phyloP scores from a whole-genome alignment of 2,329 filamentous ascomycete species.

The Ceratocystis albifundus region DNA sequence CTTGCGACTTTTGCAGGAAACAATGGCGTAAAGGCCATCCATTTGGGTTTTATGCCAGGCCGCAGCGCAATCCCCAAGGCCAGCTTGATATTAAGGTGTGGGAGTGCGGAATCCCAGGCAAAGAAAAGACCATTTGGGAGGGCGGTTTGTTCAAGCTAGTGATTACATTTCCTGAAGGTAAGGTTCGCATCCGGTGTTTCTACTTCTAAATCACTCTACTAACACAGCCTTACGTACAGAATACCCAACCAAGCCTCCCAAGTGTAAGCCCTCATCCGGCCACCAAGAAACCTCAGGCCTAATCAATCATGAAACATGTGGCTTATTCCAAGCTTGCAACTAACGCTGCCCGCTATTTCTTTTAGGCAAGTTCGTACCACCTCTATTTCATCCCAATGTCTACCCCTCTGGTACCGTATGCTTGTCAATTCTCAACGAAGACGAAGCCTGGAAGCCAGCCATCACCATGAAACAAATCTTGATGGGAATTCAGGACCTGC shows the following conservation, averaged over 20 bases:
- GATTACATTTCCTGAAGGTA: slow-evolving; percentile 86
- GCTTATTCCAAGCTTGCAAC: neutral
- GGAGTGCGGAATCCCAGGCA: slow-evolving; percentile 94
- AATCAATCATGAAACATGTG: neutral
- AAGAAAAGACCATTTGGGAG: slow-evolving; percentile 94
- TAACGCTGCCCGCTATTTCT: slow-evolving; percentile 11
- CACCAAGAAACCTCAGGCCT: neutral
- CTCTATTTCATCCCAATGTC: slow-evolving; percentile 95
- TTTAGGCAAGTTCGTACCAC: slow-evolving; percentile 86
- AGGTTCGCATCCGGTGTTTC: slow-evolving; percentile 28
- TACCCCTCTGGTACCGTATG: slow-evolving; percentile 97
- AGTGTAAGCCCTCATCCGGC: slow-evolving; percentile 56
- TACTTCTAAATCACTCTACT: neutral
- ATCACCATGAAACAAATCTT: slow-evolving; percentile 98
- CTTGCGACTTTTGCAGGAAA: slow-evolving; percentile 48
- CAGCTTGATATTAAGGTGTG: slow-evolving; percentile 86
- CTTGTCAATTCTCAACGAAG: slow-evolving; percentile 92
- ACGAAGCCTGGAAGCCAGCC: slow-evolving; percentile 95
- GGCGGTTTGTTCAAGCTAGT: slow-evolving; percentile 94
- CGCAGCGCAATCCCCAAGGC: slow-evolving; percentile 62
- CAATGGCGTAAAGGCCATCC: slow-evolving; percentile 96
- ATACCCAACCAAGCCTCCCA: slow-evolving; percentile 96
- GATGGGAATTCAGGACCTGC: slow-evolving; percentile 85
- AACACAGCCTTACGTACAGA: slow-evolving; percentile 42
- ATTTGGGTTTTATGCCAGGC: slow-evolving; percentile 93